A percentile compares a stretch with the other conserved stretches of the same genome.
phyloP scores from a whole-genome alignment of 169 alveolate species.

The Plasmodium sp. region DNA sequence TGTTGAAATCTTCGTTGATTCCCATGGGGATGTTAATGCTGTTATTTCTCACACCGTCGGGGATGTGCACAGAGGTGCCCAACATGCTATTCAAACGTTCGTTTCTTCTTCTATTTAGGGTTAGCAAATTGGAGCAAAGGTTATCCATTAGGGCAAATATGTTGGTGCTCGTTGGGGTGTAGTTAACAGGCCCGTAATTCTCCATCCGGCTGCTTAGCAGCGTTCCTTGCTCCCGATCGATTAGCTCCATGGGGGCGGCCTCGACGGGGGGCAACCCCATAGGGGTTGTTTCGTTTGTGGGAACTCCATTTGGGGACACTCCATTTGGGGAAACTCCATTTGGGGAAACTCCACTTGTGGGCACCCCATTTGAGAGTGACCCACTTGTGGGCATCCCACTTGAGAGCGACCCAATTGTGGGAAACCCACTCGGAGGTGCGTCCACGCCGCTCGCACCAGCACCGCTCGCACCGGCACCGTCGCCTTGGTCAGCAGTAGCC shows the following conservation, averaged over 20 bases:
- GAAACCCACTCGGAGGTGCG: neutral
- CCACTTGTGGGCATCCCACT: too few species aligned
- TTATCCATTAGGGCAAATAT: conserved; percentile 60
- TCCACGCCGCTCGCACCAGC: neutral
- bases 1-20: neutral
- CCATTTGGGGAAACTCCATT: too few species aligned
- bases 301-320: neutral
- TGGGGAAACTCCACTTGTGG: too few species aligned
- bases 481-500: neutral
- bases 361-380: too few species aligned
- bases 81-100: neutral
- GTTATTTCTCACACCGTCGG: conserved; percentile 33
- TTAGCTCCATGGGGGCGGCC: neutral
- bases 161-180: neutral
- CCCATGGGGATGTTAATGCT: neutral
- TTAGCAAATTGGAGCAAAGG: conserved; percentile 23
- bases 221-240: neutral
- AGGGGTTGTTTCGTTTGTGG: neutral
- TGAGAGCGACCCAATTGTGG: too few species aligned
- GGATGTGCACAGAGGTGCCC: neutral
- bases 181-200: neutral
- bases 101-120: conserved; percentile 16
- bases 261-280: neutral
- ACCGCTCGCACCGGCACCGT: neutral
- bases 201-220: neutral